Percentiles rank a stretch among this genome's conserved stretches.
phyloP scores from a whole-genome alignment of 2,329 filamentous ascomycete genomes.

The Phoma sp. region DNA sequence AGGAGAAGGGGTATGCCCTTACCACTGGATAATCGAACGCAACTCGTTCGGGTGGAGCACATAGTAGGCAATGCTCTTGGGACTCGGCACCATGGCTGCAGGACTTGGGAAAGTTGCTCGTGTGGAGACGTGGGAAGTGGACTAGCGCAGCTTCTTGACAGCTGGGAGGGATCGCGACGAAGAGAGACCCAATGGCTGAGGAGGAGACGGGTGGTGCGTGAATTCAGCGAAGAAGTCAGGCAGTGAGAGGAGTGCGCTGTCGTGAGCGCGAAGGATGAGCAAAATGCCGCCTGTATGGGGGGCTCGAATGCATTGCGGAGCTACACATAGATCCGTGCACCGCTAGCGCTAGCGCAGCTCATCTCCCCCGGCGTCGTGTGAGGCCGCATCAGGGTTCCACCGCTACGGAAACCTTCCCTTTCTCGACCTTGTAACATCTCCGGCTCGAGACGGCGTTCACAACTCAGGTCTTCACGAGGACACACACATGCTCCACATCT shows the following conservation, averaged over 20 bases:
- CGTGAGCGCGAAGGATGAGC: conserved; percentile 16
- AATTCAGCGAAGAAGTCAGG: conserved; percentile 20
- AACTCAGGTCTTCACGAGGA: no score
- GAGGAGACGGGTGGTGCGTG: conserved; percentile 1
- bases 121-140: conserved; percentile 6
- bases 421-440: neutral
- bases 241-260: conserved; percentile 7
- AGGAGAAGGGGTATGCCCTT: conserved; percentile 36
- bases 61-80: conserved; percentile 69
- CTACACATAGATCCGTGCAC: conserved; percentile 12
- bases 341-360: conserved; percentile 13
- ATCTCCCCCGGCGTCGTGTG: conserved; percentile 3
- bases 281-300: conserved; percentile 18
- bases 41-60: conserved; percentile 77
- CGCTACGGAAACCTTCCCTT: neutral
- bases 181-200: conserved; percentile 12
- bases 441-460: neutral
- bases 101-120: conserved; percentile 20
- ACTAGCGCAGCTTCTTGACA: conserved; percentile 9
- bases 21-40: conserved; percentile 89
- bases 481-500: no score
- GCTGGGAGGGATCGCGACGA: conserved; percentile 3
- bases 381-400: conserved; percentile 7
- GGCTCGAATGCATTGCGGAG: conserved; percentile 15
- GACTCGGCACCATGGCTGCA: conserved; percentile 43